phyloP scores from a whole-genome alignment of 2,329 filamentous ascomycete genomes.

The Fusarium nurragi region DNA sequence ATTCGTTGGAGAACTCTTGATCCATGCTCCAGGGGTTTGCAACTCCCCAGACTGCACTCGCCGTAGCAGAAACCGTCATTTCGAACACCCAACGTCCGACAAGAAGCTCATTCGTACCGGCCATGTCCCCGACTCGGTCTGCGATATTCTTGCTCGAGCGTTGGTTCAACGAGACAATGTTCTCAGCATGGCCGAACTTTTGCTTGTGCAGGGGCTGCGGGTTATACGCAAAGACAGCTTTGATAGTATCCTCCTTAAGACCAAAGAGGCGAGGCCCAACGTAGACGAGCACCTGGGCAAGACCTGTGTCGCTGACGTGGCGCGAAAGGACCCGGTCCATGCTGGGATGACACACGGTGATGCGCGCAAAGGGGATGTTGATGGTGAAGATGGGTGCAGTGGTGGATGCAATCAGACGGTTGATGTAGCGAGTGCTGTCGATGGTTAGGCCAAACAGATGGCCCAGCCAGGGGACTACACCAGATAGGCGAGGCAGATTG shows the following conservation, averaged over 20 bases:
- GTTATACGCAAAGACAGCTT: constrained; percentile 40
- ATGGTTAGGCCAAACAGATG: constrained; percentile 41
- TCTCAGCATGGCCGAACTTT: constrained; percentile 42
- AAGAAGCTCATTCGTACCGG: constrained; percentile 26
- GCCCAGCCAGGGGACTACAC: constrained; percentile 40
- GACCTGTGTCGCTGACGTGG: constrained; percentile 45
- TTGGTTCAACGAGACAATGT: constrained; percentile 37
- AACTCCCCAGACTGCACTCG: constrained; percentile 46
- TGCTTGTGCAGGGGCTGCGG: constrained; percentile 44
- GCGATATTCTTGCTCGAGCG: constrained; percentile 36
- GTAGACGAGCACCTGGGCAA: constrained; percentile 45
- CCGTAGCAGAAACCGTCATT: constrained; percentile 45
- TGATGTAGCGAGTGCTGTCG: constrained; percentile 43
- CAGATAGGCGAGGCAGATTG: constrained; percentile 34
- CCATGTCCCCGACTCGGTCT: constrained; percentile 35
- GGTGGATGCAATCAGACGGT: constrained; percentile 39
- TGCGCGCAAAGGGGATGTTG: constrained; percentile 43
- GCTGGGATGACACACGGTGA: constrained; percentile 44
- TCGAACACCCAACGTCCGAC: constrained; percentile 46
- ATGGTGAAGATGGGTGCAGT: constrained; percentile 44
- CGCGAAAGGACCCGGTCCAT: constrained; percentile 43
- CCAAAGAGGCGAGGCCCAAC: constrained; percentile 45
- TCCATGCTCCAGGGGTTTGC: constrained; percentile 47
- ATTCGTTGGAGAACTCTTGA: constrained; percentile 44
- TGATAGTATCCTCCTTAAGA: constrained; percentile 37